Conservation (phyloP, 1,284 basidiomycete genomes). For the Ustilago sp. region DNA sequence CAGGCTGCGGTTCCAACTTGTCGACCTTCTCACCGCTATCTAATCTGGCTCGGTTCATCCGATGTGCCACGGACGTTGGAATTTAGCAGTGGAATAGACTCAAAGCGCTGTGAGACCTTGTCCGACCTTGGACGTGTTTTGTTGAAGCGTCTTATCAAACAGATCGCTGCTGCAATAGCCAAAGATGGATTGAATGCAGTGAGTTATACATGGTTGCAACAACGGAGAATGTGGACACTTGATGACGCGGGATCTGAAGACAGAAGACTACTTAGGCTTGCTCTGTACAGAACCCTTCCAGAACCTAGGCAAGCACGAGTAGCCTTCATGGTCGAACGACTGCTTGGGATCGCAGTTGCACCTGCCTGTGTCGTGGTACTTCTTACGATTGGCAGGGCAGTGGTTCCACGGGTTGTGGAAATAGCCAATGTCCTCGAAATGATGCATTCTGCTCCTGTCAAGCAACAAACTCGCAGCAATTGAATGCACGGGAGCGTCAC, state of each 20-base stretch:
- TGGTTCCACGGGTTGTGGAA: constrained; percentile 64
- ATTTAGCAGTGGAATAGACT: too few species aligned
- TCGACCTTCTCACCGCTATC: too few species aligned
- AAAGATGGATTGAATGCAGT: too few species aligned
- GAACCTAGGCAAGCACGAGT: constrained; percentile 61
- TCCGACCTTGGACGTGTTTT: too few species aligned
- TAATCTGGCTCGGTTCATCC: too few species aligned
- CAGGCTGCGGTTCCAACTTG: too few species aligned
- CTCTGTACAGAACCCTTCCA: constrained; percentile 57
- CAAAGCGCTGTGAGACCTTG: too few species aligned
- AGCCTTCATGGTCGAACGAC: constrained; percentile 59
- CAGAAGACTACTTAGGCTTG: constrained; percentile 35
- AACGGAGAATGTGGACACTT: too few species aligned
- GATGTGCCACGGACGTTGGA: too few species aligned
- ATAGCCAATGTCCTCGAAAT: constrained; percentile 67
- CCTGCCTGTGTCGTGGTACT: constrained; percentile 62
- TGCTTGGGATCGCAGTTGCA: constrained; percentile 65
- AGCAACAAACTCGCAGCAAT: constrained; percentile 65
- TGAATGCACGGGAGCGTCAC: constrained; percentile 78
- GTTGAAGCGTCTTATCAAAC: too few species aligned
- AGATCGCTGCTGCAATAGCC: too few species aligned
- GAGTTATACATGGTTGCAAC: too few species aligned
- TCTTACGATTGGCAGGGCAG: constrained; percentile 59
- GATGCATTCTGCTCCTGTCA: constrained; percentile 44
- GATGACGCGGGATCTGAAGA: not conserved